Evolutionary conservation across 768 basidiomycete species (phyloP), one percentile per base, ranked within the genome.

Genomic region (Naganishia antarctica): DNA sequence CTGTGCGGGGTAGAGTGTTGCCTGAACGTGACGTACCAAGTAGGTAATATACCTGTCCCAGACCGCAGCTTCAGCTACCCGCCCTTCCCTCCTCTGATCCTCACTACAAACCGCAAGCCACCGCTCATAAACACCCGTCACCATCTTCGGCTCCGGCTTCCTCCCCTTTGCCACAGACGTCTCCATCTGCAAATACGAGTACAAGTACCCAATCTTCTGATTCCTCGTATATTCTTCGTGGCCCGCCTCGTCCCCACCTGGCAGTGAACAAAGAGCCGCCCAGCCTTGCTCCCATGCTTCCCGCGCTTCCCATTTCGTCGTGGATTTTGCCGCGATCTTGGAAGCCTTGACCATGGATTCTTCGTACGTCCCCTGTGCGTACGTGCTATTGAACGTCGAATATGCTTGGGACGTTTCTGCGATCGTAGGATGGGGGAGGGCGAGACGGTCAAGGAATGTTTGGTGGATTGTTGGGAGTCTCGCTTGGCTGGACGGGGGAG

Each of bases 331-430:
- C 16, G 86, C 85, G 32, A 84, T 76, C 75, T 88, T 87, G 16
- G 90, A 90, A 2, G 91, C 91, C 0, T 83, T 76, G 18, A 94
- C 82, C 26, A 97, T 83, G 7, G 86, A 78, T 0, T 80, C 70
- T 71, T 94, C 91, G 73, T 98, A 98, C 45, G 87, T 82, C n/a
- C 82, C 78, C 0, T 86, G 80, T 15, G 87, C 84, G 76, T 88
- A 83, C 61, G 84, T 83, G 0, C 91, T 90, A 16, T 90, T 90
- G 79, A 97, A 96, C 0, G 86, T 83, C 0, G 93, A 96, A 74
- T 94, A 98, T 1, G 84, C 81, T 70, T 90, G 86, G 62, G 86
- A 86, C 0, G 91, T 93, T 15, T 88, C 84, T 43, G 90, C 89
- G 61, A 46, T 7, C 32, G 40, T 71, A 46, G 71, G 67, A 63